Evolutionary conservation across 805 yeast genomes (phyloP).

Genomic region (Lipomyces mesembrius): DNA sequence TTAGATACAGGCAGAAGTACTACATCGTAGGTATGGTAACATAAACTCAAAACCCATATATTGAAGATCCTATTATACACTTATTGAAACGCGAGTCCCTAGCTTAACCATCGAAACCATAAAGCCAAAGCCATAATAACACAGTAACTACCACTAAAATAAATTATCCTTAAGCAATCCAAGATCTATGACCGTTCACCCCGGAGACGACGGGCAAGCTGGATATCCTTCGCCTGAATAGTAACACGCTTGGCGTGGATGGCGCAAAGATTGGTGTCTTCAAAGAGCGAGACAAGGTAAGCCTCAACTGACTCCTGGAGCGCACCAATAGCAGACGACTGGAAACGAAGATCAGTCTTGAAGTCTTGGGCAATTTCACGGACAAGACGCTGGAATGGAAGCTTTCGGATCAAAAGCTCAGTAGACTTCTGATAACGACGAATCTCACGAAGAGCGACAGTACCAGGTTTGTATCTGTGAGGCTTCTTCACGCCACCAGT

Average conservation of each 20-base stretch:
- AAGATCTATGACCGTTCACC: slow-evolving; percentile 54
- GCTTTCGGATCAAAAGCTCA: slow-evolving; percentile 83
- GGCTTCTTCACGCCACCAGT: slow-evolving; percentile 89
- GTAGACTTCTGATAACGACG: slow-evolving; percentile 91
- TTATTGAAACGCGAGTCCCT: slow-evolving; percentile 16
- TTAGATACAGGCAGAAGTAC: no score
- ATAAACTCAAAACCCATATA: slow-evolving; percentile 26
- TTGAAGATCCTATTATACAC: slow-evolving; percentile 35
- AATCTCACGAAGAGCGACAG: slow-evolving; percentile 89
- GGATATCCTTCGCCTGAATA: slow-evolving; percentile 88
- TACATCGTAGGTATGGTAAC: neutral
- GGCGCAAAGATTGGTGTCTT: slow-evolving; percentile 90
- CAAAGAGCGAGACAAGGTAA: slow-evolving; percentile 81
- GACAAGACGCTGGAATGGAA: slow-evolving; percentile 88
- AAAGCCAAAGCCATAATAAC: slow-evolving; percentile 16
- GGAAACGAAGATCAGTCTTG: slow-evolving; percentile 86
- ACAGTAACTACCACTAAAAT: slow-evolving; percentile 7
- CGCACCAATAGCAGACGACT: slow-evolving; percentile 88
- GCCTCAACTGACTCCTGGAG: slow-evolving; percentile 91
- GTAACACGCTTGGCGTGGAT: slow-evolving; percentile 94
- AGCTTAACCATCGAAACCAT: slow-evolving; percentile 20
- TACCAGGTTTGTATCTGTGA: slow-evolving; percentile 94
- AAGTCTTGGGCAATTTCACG: slow-evolving; percentile 88
- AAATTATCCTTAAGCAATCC: neutral
- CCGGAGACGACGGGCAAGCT: slow-evolving; percentile 89